Percentiles rank a stretch among this genome's conserved stretches.
These are phyloP conservation scores for Pleurotus tuber-regium DNA, from an alignment of 768 basidiomycete species.

Conservation along the genomic window DNA sequence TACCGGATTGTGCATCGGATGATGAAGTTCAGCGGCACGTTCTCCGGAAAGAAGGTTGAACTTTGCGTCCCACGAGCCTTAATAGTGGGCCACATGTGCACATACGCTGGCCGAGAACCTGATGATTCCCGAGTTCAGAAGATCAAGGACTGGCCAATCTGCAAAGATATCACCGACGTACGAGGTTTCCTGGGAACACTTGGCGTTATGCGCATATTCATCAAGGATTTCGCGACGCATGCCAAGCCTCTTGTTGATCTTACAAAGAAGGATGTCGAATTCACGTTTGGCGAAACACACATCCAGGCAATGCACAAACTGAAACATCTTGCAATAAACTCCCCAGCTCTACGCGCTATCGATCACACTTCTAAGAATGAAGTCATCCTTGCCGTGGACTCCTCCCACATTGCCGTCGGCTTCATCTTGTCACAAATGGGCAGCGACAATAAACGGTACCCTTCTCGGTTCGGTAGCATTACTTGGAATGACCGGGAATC, in stretches of 20 bases:
- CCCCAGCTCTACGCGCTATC: slow-evolving; percentile 23
- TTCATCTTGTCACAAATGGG: slow-evolving; percentile 24
- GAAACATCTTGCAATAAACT: slow-evolving; percentile 18
- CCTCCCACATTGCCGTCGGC: slow-evolving; percentile 20
- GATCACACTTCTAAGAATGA: slow-evolving; percentile 22
- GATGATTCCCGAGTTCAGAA: slow-evolving; percentile 16
- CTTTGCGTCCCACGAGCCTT: slow-evolving; percentile 24
- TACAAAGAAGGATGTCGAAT: slow-evolving; percentile 23
- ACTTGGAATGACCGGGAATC: slow-evolving; percentile 27
- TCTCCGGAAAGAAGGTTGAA: slow-evolving; percentile 32
- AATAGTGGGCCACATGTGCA: slow-evolving; percentile 36
- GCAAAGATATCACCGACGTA: slow-evolving; percentile 20
- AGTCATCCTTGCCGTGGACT: slow-evolving; percentile 30
- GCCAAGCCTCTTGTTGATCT: slow-evolving; percentile 23
- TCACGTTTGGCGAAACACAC: slow-evolving; percentile 30
- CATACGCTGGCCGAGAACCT: too few relatives aligned
- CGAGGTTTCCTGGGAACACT: slow-evolving; percentile 29
- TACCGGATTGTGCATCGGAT: slow-evolving; percentile 36
- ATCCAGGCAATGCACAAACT: slow-evolving; percentile 15
- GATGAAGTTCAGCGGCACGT: slow-evolving; percentile 32
- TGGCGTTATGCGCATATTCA: slow-evolving; percentile 26
- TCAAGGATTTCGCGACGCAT: slow-evolving; percentile 23
- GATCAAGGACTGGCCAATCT: slow-evolving; percentile 25
- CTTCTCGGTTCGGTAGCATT: slow-evolving; percentile 27
- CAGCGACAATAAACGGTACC: slow-evolving; percentile 13